phyloP scores from a whole-genome alignment of 2,329 filamentous ascomycete genomes.

The Bipolaris gigantea region DNA sequence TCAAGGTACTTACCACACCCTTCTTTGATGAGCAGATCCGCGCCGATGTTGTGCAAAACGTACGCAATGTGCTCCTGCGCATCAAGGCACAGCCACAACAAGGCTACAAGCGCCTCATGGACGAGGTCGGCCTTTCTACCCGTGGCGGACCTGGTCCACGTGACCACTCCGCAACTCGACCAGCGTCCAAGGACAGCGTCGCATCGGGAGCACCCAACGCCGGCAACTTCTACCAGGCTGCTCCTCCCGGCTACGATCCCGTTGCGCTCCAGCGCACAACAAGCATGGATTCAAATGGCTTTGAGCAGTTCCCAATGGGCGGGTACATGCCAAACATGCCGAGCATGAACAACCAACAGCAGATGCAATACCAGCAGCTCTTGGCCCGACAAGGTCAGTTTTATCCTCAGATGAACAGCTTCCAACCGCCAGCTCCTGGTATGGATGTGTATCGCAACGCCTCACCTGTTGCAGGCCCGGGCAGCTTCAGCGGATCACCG shows the following conservation, averaged over 20 bases:
- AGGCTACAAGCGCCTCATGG: slow-evolving; percentile 98
- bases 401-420: slow-evolving; percentile 51
- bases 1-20: slow-evolving; percentile 96
- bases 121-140: slow-evolving; percentile 86
- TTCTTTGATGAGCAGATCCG: slow-evolving; percentile 95
- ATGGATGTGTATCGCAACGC: slow-evolving; percentile 50
- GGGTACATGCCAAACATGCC: slow-evolving; percentile 46
- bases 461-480: slow-evolving; percentile 47
- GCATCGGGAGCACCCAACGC: slow-evolving; percentile 33
- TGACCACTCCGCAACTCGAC: slow-evolving; percentile 42
- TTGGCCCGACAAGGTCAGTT: slow-evolving; percentile 53
- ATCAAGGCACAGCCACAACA: slow-evolving; percentile 93
- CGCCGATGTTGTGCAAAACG: slow-evolving; percentile 84
- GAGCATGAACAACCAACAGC: slow-evolving; percentile 49
- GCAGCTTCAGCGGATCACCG: slow-evolving; percentile 43
- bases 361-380: slow-evolving; percentile 62
- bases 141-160: slow-evolving; percentile 48
- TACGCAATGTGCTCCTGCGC: slow-evolving; percentile 82
- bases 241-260: slow-evolving; percentile 46
- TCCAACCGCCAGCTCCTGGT: slow-evolving; percentile 45
- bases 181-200: slow-evolving; percentile 43
- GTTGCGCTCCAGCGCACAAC: slow-evolving; percentile 50
- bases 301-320: slow-evolving; percentile 50
- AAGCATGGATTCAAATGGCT: slow-evolving; percentile 54
- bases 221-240: slow-evolving; percentile 43